Base-by-base conservation (phyloP, 164 flowering plant species). In the Vitis rupestris region DNA sequence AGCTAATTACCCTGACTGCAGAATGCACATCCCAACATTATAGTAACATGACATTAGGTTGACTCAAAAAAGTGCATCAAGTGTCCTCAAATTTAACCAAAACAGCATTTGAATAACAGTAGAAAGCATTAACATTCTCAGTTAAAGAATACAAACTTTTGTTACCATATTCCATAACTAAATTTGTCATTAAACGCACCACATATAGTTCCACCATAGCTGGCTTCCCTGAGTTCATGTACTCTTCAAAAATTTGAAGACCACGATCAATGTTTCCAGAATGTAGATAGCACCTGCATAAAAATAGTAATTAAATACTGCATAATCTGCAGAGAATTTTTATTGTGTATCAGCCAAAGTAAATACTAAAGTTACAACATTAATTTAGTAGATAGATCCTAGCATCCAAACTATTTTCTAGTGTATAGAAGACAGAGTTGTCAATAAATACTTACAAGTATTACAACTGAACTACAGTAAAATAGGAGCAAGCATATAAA, bases 181-280 rank as follows among this genome's bases (percentile, higher is more conserved):
- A 10, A 61, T 6, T 44, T 50, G 11, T 61, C 44, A 64, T 10
- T 8, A 30, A 79, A 84, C 90, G 76, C 64, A 94, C 99, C 84
- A 72, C 78, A 82, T 77, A 92, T 54, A 94, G 79, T 72, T 94
- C 99, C 8, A 65, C 10, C n/a, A 62, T 31, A 54, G 89, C 88
- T 62, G 80, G 79, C 78, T 65, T 87, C 62, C 85, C 80, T 13
- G 92, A 77, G 37, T 71, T 83, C 82, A 85, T 71, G 80, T 88
- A 83, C 66, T 92, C 92, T 55, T 91, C 90, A 82, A 91, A 94
- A 54, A 62, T 56, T 76, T 91, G 78, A 50, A 73, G 81, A 67
- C 90, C 97, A 73, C 79, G 83, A 65, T 92, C 97, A 69, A 94
- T 37, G 78, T 90, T 89, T 60, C 97, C 97, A 64, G 85, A 72